phyloP scores from a whole-genome alignment of 352 stramenopile genomes.

The Pelagophyceae sp. region DNA sequence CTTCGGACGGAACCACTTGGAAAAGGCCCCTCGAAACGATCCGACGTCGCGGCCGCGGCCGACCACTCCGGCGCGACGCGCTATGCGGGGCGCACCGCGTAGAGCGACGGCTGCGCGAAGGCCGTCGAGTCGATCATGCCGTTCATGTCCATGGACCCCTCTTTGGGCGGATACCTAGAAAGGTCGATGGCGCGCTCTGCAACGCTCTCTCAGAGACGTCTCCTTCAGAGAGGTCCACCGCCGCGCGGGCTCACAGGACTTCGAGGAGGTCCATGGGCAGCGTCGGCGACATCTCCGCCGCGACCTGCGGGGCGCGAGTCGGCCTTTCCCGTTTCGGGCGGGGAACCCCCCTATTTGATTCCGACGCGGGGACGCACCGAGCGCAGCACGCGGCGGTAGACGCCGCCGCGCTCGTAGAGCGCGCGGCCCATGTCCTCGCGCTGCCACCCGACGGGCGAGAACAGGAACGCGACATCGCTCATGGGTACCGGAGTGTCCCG shows the following conservation, averaged over 20 bases:
- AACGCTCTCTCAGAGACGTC: too few species aligned
- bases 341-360: too few species aligned
- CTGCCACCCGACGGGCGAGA: constrained; percentile 3
- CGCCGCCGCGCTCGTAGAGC: background rate
- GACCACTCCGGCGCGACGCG: too few species aligned
- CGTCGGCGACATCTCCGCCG: background rate
- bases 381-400: background rate
- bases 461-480: background rate
- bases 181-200: too few species aligned
- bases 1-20: background rate
- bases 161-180: too few species aligned
- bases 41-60: too few species aligned
- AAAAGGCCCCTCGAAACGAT: background rate
- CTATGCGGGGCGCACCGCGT: background rate
- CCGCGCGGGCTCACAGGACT: background rate
- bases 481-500: too few species aligned
- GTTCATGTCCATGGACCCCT: too few species aligned
- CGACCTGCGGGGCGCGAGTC: background rate
- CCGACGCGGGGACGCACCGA: background rate
- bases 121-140: background rate
- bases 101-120: constrained; percentile 12
- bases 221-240: too few species aligned
- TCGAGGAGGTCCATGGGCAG: background rate
- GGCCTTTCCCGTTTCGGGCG: too few species aligned
- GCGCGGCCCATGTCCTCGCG: constrained; percentile 5